These are phyloP conservation scores for Lonicera japonica DNA, from an alignment of 129 eudicot genomes.

Conservation along the genomic window DNA sequence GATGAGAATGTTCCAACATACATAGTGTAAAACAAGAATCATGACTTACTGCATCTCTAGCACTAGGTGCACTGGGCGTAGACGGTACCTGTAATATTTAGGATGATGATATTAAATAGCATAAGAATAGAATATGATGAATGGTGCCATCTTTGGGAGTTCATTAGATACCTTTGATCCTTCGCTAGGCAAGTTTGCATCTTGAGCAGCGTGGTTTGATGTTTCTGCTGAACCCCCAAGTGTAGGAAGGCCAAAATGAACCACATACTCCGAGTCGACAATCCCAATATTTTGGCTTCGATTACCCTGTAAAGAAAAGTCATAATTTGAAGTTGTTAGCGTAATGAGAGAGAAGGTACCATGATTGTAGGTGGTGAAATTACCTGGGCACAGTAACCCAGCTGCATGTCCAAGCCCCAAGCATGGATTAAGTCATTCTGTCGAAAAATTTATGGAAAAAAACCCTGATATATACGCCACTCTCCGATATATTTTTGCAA, in stretches of 20 bases:
- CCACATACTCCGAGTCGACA: constrained; percentile 77
- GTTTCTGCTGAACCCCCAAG: constrained; percentile 56
- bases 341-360: neutral
- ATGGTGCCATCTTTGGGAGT: neutral
- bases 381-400: constrained; percentile 84
- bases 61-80: constrained; percentile 32
- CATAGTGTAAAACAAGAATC: constrained; percentile 2
- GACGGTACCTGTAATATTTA: constrained; percentile 28
- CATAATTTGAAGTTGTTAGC: neutral
- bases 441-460: constrained; percentile 1
- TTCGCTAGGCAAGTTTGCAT: constrained; percentile 3
- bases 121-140: neutral
- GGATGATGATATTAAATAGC: neutral
- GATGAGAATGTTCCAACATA: too few relatives aligned
- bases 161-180: neutral
- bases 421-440: constrained; percentile 89
- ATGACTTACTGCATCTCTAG: constrained; percentile 50
- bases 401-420: constrained; percentile 87
- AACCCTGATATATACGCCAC: neutral
- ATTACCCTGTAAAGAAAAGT: constrained; percentile 45
- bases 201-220: constrained; percentile 25
- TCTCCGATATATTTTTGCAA: neutral
- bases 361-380: neutral
- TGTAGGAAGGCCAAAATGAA: constrained; percentile 79
- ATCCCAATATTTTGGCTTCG: constrained; percentile 69